Percentiles rank a stretch among this genome's conserved stretches.
Conservation (phyloP, 1,284 basidiomycete genomes). For the Athelia sp. region DNA sequence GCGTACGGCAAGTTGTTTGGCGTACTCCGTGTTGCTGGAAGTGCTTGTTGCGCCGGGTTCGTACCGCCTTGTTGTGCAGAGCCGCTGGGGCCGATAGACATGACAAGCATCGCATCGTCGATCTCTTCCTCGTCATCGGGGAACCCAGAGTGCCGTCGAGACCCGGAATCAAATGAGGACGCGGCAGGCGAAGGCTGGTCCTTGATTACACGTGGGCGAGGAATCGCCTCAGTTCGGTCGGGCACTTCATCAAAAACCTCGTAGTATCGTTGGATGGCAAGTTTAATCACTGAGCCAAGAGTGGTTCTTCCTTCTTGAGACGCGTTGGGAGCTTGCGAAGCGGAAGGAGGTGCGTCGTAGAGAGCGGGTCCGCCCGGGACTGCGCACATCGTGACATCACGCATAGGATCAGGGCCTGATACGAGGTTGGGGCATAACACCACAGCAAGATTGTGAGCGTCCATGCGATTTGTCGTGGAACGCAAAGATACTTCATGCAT, state of each 20-base stretch:
- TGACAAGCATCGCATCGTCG: slow-evolving; percentile 70
- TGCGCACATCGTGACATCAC: slow-evolving; percentile 68
- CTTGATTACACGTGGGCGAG: slow-evolving; percentile 15
- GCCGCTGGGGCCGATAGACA: slow-evolving; percentile 55
- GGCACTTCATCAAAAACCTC: slow-evolving; percentile 77
- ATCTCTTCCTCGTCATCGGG: slow-evolving; percentile 56
- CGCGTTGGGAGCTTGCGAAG: slow-evolving; percentile 15
- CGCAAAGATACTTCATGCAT: slow-evolving; percentile 73
- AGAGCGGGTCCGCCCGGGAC: slow-evolving; percentile 43
- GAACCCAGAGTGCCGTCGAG: slow-evolving; percentile 16
- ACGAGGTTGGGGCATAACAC: slow-evolving; percentile 79
- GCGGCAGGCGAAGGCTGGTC: slow-evolving; percentile 9
- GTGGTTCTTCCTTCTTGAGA: slow-evolving; percentile 48
- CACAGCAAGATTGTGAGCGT: slow-evolving; percentile 75
- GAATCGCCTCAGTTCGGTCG: slow-evolving; percentile 61
- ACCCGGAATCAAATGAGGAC: slow-evolving; percentile 19
- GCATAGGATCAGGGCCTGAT: slow-evolving; percentile 57
- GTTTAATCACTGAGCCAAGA: slow-evolving; percentile 65
- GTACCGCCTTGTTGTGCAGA: slow-evolving; percentile 9
- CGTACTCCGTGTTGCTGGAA: slow-evolving; percentile 28
- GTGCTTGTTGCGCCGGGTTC: slow-evolving; percentile 4
- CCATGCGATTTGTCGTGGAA: slow-evolving; percentile 68
- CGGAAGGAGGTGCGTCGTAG: slow-evolving; percentile 14
- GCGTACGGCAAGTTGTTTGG: slow-evolving; percentile 9
- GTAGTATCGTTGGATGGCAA: slow-evolving; percentile 79